phyloP scores from a whole-genome alignment of 305 asterid genomes.

The Fraxinus dipetala region DNA sequence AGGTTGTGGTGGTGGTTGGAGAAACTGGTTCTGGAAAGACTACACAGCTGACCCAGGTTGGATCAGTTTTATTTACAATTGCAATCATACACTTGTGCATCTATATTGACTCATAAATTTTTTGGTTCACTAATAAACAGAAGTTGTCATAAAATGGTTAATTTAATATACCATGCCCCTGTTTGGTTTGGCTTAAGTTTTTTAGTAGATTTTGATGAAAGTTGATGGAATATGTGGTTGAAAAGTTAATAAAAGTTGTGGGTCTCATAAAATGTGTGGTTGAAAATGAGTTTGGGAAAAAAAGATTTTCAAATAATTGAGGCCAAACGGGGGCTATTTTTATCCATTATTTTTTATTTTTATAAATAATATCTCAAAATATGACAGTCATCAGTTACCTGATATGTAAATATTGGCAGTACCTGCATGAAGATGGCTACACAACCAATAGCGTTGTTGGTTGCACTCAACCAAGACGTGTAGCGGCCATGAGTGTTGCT shows the following conservation, averaged over 20 bases:
- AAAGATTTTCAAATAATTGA: too few relatives aligned
- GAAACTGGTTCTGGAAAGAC: constrained; percentile 99
- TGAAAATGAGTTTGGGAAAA: too few relatives aligned
- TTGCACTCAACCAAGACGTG: constrained; percentile 99
- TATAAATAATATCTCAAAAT: neutral
- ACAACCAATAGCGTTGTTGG: constrained; percentile 72
- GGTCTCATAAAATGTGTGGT: too few relatives aligned
- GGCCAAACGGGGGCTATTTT: neutral
- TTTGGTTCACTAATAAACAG: constrained; percentile 15
- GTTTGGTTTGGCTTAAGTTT: too few relatives aligned
- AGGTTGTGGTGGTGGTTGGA: constrained; percentile 93
- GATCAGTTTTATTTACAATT: constrained; percentile 19
- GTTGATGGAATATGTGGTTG: too few relatives aligned
- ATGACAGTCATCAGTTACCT: constrained; percentile 4
- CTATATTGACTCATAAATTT: neutral
- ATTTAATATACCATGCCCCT: too few relatives aligned
- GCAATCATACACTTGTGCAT: neutral
- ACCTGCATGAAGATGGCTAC: constrained; percentile 87
- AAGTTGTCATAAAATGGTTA: neutral
- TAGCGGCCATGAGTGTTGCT: constrained; percentile 99
- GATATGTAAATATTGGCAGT: constrained; percentile 47
- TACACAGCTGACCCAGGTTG: constrained; percentile 92
- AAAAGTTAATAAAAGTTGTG: too few relatives aligned
- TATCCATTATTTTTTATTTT: neutral
- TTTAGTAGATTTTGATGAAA: too few relatives aligned